Conservation (phyloP, 2,329 filamentous ascomycete genomes). For the Hortaea sp. region DNA sequence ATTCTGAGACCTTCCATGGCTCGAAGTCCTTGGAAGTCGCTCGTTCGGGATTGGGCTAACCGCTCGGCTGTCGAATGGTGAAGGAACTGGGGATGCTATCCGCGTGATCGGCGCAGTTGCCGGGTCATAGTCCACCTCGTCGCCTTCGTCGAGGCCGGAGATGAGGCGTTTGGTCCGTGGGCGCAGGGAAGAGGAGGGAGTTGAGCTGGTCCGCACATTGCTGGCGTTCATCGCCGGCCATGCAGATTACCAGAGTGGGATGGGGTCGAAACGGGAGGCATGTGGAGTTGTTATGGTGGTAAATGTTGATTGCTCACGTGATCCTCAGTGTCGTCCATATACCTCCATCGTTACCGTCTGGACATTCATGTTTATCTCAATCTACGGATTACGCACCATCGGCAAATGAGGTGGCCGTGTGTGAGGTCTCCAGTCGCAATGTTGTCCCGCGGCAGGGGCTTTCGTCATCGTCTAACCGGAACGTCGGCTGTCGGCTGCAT, state of each 20-base stretch:
- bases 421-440: background rate
- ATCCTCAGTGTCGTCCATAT: background rate
- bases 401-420: background rate
- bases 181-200: conserved; percentile 31
- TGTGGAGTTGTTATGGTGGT: background rate
- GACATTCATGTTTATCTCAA: background rate
- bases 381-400: no score
- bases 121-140: conserved; percentile 26
- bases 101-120: conserved; percentile 23
- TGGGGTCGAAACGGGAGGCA: background rate
- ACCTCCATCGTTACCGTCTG: background rate
- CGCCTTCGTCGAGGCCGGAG: conserved; percentile 36
- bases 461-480: background rate
- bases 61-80: conserved; percentile 20
- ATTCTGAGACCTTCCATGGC: background rate
- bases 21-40: conserved; percentile 17
- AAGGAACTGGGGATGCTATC: conserved; percentile 25
- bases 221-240: conserved; percentile 21
- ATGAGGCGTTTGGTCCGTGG: conserved; percentile 39
- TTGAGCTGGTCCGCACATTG: conserved; percentile 19
- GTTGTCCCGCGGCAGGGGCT: background rate
- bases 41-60: conserved; percentile 33
- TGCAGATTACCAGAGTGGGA: conserved; percentile 2
- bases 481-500: no score
- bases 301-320: background rate